phyloP scores from a whole-genome alignment of 2,329 filamentous ascomycete genomes.

The Gnomoniopsis smithogilvyi region DNA sequence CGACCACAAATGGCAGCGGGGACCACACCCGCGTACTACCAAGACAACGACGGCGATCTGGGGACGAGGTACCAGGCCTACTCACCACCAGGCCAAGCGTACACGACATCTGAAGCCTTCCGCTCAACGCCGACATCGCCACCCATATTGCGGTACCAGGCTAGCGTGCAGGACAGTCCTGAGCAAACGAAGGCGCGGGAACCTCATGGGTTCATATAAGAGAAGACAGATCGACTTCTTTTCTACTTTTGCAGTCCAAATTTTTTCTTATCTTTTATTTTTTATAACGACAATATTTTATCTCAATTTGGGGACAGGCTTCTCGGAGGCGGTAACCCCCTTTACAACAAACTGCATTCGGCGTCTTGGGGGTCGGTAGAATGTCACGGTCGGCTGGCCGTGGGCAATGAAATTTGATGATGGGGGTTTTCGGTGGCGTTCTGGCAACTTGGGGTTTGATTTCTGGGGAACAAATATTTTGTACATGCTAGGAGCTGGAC shows the following conservation, averaged over 20 bases:
- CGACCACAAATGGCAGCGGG: not conserved
- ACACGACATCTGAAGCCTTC: not conserved
- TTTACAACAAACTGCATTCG: too few relatives aligned
- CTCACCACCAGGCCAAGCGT: not conserved
- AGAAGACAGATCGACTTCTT: not conserved
- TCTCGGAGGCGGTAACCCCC: too few relatives aligned
- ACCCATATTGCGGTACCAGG: not conserved
- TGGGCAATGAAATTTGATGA: too few relatives aligned
- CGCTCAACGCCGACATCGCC: not conserved
- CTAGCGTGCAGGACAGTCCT: not conserved
- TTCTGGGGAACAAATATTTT: too few relatives aligned
- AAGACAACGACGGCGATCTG: constrained; percentile 9
- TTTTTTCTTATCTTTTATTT: too few relatives aligned
- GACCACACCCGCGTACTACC: not conserved
- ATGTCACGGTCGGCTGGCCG: too few relatives aligned
- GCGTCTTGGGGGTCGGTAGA: too few relatives aligned
- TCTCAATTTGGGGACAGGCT: too few relatives aligned
- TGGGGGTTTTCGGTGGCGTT: too few relatives aligned
- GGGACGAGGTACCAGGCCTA: constrained; percentile 6
- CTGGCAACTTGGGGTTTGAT: too few relatives aligned
- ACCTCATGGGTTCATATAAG: not conserved
- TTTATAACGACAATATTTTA: too few relatives aligned
- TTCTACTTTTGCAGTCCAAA: not conserved
- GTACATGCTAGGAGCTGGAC: too few relatives aligned
- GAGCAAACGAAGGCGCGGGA: not conserved